A percentile compares a stretch with the other conserved stretches of the same genome.
Conservation (phyloP, 495 filamentous ascomycete genomes). For the Sordaria brevicollis region DNA sequence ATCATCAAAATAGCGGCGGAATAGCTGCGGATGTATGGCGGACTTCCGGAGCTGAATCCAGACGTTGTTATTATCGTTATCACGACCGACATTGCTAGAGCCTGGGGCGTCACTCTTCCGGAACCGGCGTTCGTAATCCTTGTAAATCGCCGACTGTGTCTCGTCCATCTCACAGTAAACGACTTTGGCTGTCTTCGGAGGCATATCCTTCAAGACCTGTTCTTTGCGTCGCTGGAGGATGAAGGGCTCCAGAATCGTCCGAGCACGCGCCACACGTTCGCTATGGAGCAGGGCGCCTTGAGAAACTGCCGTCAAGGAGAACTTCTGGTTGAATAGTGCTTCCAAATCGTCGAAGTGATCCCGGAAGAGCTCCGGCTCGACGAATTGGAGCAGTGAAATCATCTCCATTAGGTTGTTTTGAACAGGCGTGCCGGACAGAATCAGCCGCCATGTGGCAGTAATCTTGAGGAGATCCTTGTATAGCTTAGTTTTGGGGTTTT, state of each 20-base stretch:
- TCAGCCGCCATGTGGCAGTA: slow-evolving; percentile 62
- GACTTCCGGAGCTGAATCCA: slow-evolving; percentile 90
- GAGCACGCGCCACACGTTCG: slow-evolving; percentile 74
- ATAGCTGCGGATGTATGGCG: slow-evolving; percentile 84
- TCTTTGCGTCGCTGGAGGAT: slow-evolving; percentile 88
- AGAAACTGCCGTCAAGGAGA: slow-evolving; percentile 63
- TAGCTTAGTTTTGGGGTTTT: slow-evolving; percentile 69
- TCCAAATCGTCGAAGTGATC: slow-evolving; percentile 60
- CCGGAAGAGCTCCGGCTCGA: slow-evolving; percentile 77
- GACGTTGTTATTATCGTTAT: slow-evolving; percentile 52
- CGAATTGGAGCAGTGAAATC: slow-evolving; percentile 77
- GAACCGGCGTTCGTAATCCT: slow-evolving; percentile 31
- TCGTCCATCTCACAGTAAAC: slow-evolving; percentile 69
- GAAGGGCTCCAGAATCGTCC: slow-evolving; percentile 90
- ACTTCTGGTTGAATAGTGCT: slow-evolving; percentile 81
- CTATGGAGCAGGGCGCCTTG: slow-evolving; percentile 69
- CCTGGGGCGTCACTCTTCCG: slow-evolving; percentile 32
- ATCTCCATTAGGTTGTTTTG: slow-evolving; percentile 96
- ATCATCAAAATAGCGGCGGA: slow-evolving; percentile 69
- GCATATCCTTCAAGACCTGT: slow-evolving; percentile 82
- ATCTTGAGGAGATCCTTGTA: slow-evolving; percentile 77
- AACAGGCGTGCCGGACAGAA: slow-evolving; percentile 87
- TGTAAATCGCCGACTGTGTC: slow-evolving; percentile 61
- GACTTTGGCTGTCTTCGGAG: slow-evolving; percentile 67
- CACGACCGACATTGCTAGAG: slow-evolving; percentile 22